A percentile compares a stretch with the other conserved stretches of the same genome.
Evolutionary conservation across 169 alveolate genomes (phyloP).

Genomic region (Plasmodium inui): DNA sequence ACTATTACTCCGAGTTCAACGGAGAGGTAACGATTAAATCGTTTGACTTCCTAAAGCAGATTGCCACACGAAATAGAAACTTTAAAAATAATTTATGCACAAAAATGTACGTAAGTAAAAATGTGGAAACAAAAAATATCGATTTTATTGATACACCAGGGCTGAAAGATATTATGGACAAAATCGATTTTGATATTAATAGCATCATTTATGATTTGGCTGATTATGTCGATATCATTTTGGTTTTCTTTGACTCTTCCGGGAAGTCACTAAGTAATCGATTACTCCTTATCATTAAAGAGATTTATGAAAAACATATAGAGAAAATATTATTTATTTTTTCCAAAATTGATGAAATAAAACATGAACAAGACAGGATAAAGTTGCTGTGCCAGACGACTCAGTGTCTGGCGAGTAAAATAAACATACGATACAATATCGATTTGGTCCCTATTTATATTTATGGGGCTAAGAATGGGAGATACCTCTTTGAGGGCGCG

Average conservation of each 20-base stretch:
- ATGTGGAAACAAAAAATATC: conserved; percentile 47
- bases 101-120: conserved; percentile 71
- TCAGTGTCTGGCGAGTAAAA: conserved; percentile 75
- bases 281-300: conserved; percentile 75
- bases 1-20: conserved; percentile 63
- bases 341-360: conserved; percentile 82
- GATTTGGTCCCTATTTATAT: conserved; percentile 77
- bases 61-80: conserved; percentile 76
- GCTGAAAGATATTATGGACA: conserved; percentile 83
- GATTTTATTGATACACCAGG: conserved; percentile 90
- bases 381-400: conserved; percentile 80
- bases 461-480: conserved; percentile 77
- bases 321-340: conserved; percentile 77
- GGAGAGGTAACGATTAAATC: conserved; percentile 83
- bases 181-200: conserved; percentile 82
- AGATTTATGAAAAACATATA: conserved; percentile 76
- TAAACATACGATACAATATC: conserved; percentile 70
- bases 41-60: conserved; percentile 79
- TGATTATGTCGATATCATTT: conserved; percentile 80
- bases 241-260: conserved; percentile 85
- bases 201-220: conserved; percentile 80
- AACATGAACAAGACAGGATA: conserved; percentile 78
- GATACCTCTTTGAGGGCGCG: conserved; percentile 43
- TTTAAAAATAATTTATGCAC: conserved; percentile 77
- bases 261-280: conserved; percentile 85